phyloP scores from a whole-genome alignment of 2,329 filamentous ascomycete genomes.

The Colletotrichum spinosum region DNA sequence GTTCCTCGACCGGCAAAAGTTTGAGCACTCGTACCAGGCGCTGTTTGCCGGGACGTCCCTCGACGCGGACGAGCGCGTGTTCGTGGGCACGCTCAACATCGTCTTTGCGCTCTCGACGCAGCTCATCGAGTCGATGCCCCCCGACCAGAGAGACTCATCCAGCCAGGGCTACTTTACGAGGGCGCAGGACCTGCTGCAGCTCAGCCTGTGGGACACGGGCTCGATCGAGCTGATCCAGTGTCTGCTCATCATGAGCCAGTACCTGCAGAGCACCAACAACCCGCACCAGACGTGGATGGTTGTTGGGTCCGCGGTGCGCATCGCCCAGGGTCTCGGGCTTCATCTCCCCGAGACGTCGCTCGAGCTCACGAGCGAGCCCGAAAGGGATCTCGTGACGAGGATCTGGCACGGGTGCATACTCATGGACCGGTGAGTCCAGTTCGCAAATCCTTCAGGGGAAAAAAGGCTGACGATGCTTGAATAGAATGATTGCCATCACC shows the following conservation, averaged over 20 bases:
- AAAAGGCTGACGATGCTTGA: slow-evolving; percentile 4
- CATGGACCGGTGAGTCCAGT: slow-evolving; percentile 50
- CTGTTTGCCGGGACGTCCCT: slow-evolving; percentile 53
- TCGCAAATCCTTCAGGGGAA: not conserved
- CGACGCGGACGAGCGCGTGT: slow-evolving; percentile 53
- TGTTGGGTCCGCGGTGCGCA: slow-evolving; percentile 57
- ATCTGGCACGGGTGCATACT: slow-evolving; percentile 53
- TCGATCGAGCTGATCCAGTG: slow-evolving; percentile 59
- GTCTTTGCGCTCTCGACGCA: slow-evolving; percentile 60
- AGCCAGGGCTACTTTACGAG: slow-evolving; percentile 56
- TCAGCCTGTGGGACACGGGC: slow-evolving; percentile 55
- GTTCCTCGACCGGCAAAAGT: slow-evolving; percentile 52
- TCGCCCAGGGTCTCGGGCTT: slow-evolving; percentile 58
- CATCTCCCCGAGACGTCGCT: slow-evolving; percentile 54
- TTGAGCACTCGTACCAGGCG: slow-evolving; percentile 52
- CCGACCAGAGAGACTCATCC: slow-evolving; percentile 52
- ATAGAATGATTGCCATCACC: slow-evolving; percentile 50
- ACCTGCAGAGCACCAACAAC: slow-evolving; percentile 60
- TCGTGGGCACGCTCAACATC: slow-evolving; percentile 58
- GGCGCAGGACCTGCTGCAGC: slow-evolving; percentile 54
- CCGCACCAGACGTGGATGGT: slow-evolving; percentile 63
- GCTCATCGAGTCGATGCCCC: slow-evolving; percentile 52
- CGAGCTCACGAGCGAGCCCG: slow-evolving; percentile 26
- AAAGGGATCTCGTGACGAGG: slow-evolving; percentile 44
- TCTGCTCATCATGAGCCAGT: slow-evolving; percentile 59